Evolutionary conservation across 2,329 filamentous ascomycete genomes (phyloP), one percentile per base, ranked within the genome.

Genomic region (Drechslerella stenobrocha): DNA sequence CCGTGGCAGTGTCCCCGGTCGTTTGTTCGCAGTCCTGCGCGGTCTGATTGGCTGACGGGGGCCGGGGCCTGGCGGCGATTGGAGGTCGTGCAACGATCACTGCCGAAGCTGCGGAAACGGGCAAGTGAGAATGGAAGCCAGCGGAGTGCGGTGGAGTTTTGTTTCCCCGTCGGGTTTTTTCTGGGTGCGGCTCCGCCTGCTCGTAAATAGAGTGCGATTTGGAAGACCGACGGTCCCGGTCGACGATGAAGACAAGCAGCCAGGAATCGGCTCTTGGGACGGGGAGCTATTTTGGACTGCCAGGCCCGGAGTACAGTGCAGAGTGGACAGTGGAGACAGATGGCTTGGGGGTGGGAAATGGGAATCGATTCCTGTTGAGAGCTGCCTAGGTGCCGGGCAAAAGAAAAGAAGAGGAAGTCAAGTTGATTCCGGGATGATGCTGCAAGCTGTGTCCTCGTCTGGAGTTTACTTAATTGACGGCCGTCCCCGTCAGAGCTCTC

Each of bases 131-230:
- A 18, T 7, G 15, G 15, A 18, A 3, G 8, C 37, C 18, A 7
- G 7, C 7, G 2, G 37, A 5, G 18, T 42, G 37, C 37, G 13
- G 37, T 7, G n/a, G 4, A 18, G 15, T 20, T 42, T n/a, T 18
- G 4, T 42, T 18, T 18, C 15, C 4, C 22, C 22, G 13, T 7
- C 4, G 37, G 7, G 18, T 42, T 15, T 34, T 46, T 44, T 55
- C 24, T 9, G 5, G 47, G 56, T 65, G 61, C 52, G 61, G 61
- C 61, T 66, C 61, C 61, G 53, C 61, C 61, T 55, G 52, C 52
- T 30, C 52, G 61, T 66, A 66, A 66, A 66, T 66, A 58, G 58
- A 66, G 46, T 34, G 44, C 47, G 46, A 46, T 18, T 42, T 42
- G 13, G 37, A 18, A 42, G 18, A 18, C 13, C 13, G n/a, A n/a